Conservation (phyloP, 805 yeast species). For the Lachancea fermentati region DNA sequence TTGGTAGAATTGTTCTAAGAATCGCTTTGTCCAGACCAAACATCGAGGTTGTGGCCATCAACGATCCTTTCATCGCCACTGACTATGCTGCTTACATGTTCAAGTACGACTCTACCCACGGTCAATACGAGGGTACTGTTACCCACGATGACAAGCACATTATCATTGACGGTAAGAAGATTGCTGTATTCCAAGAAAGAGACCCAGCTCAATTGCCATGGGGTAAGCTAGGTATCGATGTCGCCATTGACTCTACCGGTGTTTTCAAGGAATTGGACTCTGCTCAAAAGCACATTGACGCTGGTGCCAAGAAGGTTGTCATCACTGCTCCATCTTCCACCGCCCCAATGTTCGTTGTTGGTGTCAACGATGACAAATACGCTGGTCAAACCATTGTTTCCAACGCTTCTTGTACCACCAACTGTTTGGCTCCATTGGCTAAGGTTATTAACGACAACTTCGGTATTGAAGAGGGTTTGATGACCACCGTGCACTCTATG, state of each 20-base stretch:
- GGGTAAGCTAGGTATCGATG: constrained; percentile 57
- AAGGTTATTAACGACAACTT: constrained; percentile 60
- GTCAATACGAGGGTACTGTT: constrained; percentile 56
- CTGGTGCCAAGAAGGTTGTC: constrained; percentile 69
- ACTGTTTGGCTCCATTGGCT: constrained; percentile 71
- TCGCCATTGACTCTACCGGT: constrained; percentile 68
- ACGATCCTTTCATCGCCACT: constrained; percentile 63
- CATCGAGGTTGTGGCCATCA: constrained; percentile 58
- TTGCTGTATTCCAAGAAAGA: constrained; percentile 54
- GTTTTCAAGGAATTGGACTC: constrained; percentile 60
- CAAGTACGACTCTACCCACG: constrained; percentile 72
- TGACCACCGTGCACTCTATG: constrained; percentile 70
- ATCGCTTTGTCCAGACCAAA: constrained; percentile 48
- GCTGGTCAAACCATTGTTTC: constrained; percentile 54
- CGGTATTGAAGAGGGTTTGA: constrained; percentile 68
- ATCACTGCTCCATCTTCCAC: constrained; percentile 68
- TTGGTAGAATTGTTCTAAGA: constrained; percentile 65
- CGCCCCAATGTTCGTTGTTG: constrained; percentile 70
- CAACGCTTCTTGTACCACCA: constrained; percentile 70
- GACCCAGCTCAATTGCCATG: constrained; percentile 67
- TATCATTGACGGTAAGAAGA: constrained; percentile 47
- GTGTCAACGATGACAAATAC: constrained; percentile 61
- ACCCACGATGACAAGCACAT: constrained; percentile 45
- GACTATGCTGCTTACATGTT: constrained; percentile 71
- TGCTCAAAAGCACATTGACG: constrained; percentile 63